phyloP scores from a whole-genome alignment of 345 rosid genomes.

The Salix purpurea region DNA sequence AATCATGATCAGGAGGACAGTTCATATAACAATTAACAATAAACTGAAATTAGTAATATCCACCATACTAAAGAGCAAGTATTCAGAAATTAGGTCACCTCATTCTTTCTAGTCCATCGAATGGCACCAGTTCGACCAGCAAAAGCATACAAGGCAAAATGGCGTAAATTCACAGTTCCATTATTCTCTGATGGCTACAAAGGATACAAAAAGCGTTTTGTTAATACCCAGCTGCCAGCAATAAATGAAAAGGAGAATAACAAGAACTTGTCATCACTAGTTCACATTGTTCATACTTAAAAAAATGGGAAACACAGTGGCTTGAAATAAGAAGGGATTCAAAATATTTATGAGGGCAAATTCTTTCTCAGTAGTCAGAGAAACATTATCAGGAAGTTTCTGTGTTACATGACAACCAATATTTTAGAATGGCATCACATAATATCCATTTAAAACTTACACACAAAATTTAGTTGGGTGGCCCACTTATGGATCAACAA shows the following conservation, averaged over 20 bases:
- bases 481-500: slow-evolving; percentile 1
- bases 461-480: not conserved
- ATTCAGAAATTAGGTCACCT: slow-evolving; percentile 40
- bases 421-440: not conserved
- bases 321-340: not conserved
- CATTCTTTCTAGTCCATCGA: slow-evolving; percentile 91
- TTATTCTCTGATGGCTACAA: slow-evolving; percentile 72
- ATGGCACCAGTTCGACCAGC: slow-evolving; percentile 69
- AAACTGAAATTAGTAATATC: not conserved
- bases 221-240: not conserved
- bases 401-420: not conserved
- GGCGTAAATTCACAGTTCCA: slow-evolving; percentile 66
- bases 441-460: not conserved
- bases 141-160: slow-evolving; percentile 88
- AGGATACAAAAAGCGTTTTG: slow-evolving; percentile 1
- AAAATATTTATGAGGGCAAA: not conserved
- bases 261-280: not conserved
- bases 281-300: not conserved
- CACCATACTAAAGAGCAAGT: not conserved
- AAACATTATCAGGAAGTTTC: not conserved
- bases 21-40: not conserved
- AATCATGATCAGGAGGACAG: not conserved
- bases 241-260: not conserved
- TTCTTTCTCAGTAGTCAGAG: not conserved
- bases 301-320: not conserved